A percentile compares a stretch with the other conserved stretches of the same genome.
These are phyloP conservation scores for Aspergillus brunneoviolaceus DNA, from an alignment of 2,329 filamentous ascomycete genomes.

Conservation along the genomic window DNA sequence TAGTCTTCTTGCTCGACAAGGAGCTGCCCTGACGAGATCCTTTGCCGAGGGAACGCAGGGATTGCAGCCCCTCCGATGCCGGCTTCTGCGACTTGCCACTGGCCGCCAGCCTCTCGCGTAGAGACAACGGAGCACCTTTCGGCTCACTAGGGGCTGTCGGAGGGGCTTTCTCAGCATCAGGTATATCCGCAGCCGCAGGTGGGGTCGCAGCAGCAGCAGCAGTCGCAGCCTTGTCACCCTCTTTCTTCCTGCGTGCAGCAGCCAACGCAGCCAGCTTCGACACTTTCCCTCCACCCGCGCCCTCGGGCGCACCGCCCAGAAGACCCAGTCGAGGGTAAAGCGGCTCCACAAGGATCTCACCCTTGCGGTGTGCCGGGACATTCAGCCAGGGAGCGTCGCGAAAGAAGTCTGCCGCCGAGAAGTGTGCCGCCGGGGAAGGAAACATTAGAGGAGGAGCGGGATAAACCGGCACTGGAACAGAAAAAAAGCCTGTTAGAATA, in stretches of 20 bases:
- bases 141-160: conserved; percentile 19
- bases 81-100: conserved; percentile 30
- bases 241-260: conserved; percentile 80
- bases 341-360: conserved; percentile 63
- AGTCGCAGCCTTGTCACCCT: conserved; percentile 57
- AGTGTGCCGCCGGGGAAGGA: conserved; percentile 29
- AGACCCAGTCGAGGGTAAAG: conserved; percentile 64
- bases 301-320: conserved; percentile 69
- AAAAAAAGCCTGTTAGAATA: conserved; percentile 39
- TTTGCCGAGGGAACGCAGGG: conserved; percentile 23
- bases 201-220: conserved; percentile 13
- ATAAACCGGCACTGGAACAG: conserved; percentile 29
- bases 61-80: conserved; percentile 22
- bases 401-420: conserved; percentile 66
- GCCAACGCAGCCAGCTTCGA: conserved; percentile 91
- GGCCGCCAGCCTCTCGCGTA: conserved; percentile 40
- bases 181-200: not conserved
- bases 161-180: conserved; percentile 5
- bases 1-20: conserved; percentile 19
- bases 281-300: conserved; percentile 63
- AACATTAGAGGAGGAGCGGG: conserved; percentile 25
- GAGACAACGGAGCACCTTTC: conserved; percentile 31
- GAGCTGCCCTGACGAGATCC: conserved; percentile 16
- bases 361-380: conserved; percentile 64
- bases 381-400: conserved; percentile 81